phyloP scores from a whole-genome alignment of 371 early-diverging fungal genomes.

The Rhizomucor miehei region DNA sequence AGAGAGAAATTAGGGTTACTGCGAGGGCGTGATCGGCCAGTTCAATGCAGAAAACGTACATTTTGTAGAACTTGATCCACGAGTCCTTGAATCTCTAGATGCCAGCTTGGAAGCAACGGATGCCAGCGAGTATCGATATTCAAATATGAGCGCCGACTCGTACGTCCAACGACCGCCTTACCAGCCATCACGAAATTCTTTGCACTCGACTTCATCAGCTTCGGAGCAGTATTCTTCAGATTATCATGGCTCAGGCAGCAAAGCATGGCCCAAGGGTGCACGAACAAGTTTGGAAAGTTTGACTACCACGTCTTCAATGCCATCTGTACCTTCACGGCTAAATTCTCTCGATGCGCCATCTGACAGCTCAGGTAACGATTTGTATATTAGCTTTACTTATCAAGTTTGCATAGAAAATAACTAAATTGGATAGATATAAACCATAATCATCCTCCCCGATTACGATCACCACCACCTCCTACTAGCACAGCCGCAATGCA shows the following conservation, averaged over 20 bases:
- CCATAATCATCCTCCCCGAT: too few relatives aligned
- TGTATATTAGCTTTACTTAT: too few relatives aligned
- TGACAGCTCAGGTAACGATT: too few relatives aligned
- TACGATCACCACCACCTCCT: too few relatives aligned
- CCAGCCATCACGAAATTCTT: slow-evolving; percentile 8
- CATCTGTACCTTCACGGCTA: slow-evolving; percentile 6
- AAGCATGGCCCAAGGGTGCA: slow-evolving; percentile 9
- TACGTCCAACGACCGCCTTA: background rate
- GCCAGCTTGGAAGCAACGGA: slow-evolving; percentile 19
- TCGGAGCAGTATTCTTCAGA: slow-evolving; percentile 24
- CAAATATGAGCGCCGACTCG: slow-evolving; percentile 7
- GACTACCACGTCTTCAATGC: slow-evolving; percentile 14
- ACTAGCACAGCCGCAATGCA: too few relatives aligned
- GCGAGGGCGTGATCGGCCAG: slow-evolving; percentile 56
- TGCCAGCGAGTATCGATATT: slow-evolving; percentile 5
- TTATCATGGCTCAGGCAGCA: slow-evolving; percentile 2
- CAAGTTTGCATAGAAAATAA: too few relatives aligned
- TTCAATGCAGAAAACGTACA: slow-evolving; percentile 58
- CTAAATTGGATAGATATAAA: too few relatives aligned
- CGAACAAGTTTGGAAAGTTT: slow-evolving; percentile 39
- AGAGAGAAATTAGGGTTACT: slow-evolving; percentile 41
- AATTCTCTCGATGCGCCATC: background rate
- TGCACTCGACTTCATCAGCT: slow-evolving; percentile 23
- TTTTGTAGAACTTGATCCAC: slow-evolving; percentile 54
- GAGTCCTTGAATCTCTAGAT: slow-evolving; percentile 46